Percentiles rank a stretch among this genome's conserved stretches.
phyloP scores from a whole-genome alignment of 1,284 basidiomycete species.

The Bondarzewia mesenterica region DNA sequence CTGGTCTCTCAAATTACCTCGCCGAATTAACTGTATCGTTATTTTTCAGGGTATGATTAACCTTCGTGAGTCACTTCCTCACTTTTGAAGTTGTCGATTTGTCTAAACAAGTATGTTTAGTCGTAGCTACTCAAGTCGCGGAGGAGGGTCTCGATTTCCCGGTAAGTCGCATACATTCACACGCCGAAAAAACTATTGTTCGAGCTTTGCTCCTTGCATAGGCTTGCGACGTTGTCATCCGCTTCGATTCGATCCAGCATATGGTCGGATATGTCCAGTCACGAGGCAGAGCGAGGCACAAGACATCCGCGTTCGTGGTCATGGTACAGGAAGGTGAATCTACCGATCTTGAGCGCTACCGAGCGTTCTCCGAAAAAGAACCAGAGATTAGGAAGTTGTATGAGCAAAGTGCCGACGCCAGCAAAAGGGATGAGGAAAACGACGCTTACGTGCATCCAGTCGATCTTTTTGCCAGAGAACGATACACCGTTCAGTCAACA shows the following conservation, averaged over 20 bases:
- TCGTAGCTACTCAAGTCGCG: conserved; percentile 78
- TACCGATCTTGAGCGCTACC: conserved; percentile 48
- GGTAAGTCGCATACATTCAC: conserved; percentile 27
- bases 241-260: conserved; percentile 70
- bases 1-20: background rate
- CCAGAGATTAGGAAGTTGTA: conserved; percentile 56
- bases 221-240: conserved; percentile 79
- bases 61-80: conserved; percentile 37
- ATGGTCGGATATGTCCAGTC: conserved; percentile 82
- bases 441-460: conserved; percentile 33
- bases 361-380: conserved; percentile 49
- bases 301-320: conserved; percentile 67
- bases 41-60: conserved; percentile 47
- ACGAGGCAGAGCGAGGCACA: conserved; percentile 72
- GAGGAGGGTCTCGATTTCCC: conserved; percentile 87
- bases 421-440: conserved; percentile 37
- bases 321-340: conserved; percentile 63
- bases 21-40: background rate
- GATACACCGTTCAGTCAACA: conserved; percentile 61
- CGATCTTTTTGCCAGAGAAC: conserved; percentile 58
- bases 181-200: conserved; percentile 3
- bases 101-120: conserved; percentile 24
- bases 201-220: conserved; percentile 19
- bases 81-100: background rate
- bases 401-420: conserved; percentile 31